Conservation (phyloP, 768 basidiomycete genomes). For the Psilocybe subaeruginosa region DNA sequence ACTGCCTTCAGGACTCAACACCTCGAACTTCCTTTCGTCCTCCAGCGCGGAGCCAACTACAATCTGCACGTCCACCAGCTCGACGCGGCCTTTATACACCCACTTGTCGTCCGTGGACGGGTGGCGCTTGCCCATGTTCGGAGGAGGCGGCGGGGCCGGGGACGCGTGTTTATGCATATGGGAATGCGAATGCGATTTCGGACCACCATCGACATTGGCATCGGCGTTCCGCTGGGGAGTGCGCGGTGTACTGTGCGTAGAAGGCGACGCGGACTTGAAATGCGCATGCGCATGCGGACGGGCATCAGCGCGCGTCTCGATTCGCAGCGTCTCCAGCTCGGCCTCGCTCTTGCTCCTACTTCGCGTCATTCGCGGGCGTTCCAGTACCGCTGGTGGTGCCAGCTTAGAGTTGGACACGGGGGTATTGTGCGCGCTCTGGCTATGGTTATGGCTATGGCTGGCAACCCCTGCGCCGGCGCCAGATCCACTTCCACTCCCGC, state of each 20-base stretch:
- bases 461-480: constrained; percentile 8
- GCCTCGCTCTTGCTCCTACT: constrained; percentile 65
- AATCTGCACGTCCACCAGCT: constrained; percentile 77
- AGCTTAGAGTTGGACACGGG: constrained; percentile 11
- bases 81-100: constrained; percentile 70
- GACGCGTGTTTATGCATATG: neutral
- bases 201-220: neutral
- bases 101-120: constrained; percentile 62
- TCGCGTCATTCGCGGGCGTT: constrained; percentile 39
- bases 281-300: neutral
- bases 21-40: constrained; percentile 66
- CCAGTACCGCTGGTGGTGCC: neutral
- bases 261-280: neutral
- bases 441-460: constrained; percentile 11
- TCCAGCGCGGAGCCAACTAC: constrained; percentile 56
- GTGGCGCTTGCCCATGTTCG: constrained; percentile 32
- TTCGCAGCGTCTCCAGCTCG: constrained; percentile 39
- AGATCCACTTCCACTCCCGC: constrained; percentile 11
- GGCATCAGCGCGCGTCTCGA: neutral
- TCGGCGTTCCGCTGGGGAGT: neutral
- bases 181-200: constrained; percentile 1
- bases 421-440: constrained; percentile 3
- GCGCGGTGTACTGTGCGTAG: neutral
- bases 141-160: constrained; percentile 25
- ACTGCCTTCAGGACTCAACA: constrained; percentile 76